Conservation (phyloP, 495 filamentous ascomycete genomes). For the Penicillium bovifimosum region DNA sequence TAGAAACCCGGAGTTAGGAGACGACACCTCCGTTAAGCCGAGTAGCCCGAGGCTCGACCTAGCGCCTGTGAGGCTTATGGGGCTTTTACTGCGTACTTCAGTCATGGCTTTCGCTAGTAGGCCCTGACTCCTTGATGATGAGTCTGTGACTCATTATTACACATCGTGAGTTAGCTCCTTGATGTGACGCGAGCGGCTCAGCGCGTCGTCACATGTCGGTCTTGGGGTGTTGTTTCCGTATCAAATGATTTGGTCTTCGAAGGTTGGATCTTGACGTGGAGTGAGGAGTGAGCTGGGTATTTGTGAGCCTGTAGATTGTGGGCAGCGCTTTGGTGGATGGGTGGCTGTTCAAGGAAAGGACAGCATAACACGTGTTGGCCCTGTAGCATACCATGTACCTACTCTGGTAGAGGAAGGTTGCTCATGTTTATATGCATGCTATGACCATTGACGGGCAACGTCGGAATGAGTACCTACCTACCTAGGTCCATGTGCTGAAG, state of each 20-base stretch:
- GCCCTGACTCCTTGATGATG: neutral
- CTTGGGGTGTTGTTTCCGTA: neutral
- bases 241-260: neutral
- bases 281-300: neutral
- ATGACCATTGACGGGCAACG: too few relatives aligned
- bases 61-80: neutral
- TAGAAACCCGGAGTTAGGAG: constrained; percentile 1
- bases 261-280: neutral
- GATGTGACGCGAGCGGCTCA: neutral
- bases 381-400: neutral
- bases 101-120: neutral
- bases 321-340: neutral
- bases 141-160: constrained; percentile 7
- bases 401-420: neutral
- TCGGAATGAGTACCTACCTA: too few relatives aligned
- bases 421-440: neutral
- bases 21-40: neutral
- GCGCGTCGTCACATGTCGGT: constrained; percentile 1
- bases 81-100: neutral
- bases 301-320: neutral
- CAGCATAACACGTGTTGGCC: neutral
- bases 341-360: too few relatives aligned
- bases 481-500: too few relatives aligned
- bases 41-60: neutral
- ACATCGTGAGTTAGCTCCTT: neutral